A percentile compares a stretch with the other conserved stretches of the same genome.
These are phyloP conservation scores for Starmerella bombicola DNA, from an alignment of 805 yeast genomes.

Conservation along the genomic window DNA sequence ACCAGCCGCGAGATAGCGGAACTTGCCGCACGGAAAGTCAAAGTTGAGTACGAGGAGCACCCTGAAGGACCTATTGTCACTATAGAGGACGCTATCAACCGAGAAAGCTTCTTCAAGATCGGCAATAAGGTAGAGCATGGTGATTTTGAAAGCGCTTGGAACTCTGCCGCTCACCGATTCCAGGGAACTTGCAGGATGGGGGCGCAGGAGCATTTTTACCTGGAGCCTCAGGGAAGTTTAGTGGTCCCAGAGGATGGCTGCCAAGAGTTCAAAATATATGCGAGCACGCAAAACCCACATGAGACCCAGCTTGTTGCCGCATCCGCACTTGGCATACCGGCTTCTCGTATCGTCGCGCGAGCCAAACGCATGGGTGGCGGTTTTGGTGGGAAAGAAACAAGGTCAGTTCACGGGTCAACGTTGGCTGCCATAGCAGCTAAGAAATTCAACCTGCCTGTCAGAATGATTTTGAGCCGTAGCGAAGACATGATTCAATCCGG, in stretches of 20 bases:
- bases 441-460: conserved; percentile 34
- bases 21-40: conserved; percentile 34
- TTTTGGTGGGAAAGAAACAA: conserved; percentile 39
- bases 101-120: conserved; percentile 33
- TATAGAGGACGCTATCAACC: conserved; percentile 35
- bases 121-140: conserved; percentile 31
- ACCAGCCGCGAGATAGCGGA: conserved; percentile 32
- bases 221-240: conserved; percentile 37
- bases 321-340: conserved; percentile 34
- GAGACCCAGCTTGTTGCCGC: conserved; percentile 37
- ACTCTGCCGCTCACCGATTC: conserved; percentile 27
- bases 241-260: conserved; percentile 37
- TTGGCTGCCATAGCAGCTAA: conserved; percentile 35
- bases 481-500: conserved; percentile 39
- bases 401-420: conserved; percentile 32
- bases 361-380: conserved; percentile 40
- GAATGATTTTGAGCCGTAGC: conserved; percentile 32
- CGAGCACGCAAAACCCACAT: conserved; percentile 37
- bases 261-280: conserved; percentile 33
- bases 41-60: conserved; percentile 34
- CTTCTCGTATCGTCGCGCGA: conserved; percentile 32
- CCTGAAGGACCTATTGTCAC: conserved; percentile 29
- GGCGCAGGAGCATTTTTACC: conserved; percentile 40
- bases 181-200: conserved; percentile 34
- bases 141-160: conserved; percentile 33